Conservation (phyloP, 495 filamentous ascomycete species). For the Annulohypoxylon moriforme region DNA sequence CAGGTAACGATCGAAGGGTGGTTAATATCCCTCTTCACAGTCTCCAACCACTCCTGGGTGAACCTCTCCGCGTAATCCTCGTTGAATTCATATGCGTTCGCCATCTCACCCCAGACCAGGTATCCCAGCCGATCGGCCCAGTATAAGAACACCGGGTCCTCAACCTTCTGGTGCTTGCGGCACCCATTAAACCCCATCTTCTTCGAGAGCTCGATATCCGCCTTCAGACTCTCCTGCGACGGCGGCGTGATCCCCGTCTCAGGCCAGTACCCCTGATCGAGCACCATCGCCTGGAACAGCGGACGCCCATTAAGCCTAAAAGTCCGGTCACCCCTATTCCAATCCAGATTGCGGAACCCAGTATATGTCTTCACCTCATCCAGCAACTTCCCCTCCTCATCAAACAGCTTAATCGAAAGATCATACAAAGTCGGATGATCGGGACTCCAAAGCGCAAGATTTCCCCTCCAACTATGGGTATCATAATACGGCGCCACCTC, state of each 20-base stretch:
- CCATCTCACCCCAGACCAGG: slow-evolving; percentile 54
- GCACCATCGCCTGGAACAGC: slow-evolving; percentile 66
- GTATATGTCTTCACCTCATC: slow-evolving; percentile 67
- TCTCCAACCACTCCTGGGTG: slow-evolving; percentile 66
- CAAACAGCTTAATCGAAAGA: slow-evolving; percentile 56
- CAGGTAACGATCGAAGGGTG: slow-evolving; percentile 70
- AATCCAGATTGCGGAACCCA: slow-evolving; percentile 68
- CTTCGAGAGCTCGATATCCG: slow-evolving; percentile 66
- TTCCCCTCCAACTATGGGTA: slow-evolving; percentile 44
- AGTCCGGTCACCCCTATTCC: slow-evolving; percentile 61
- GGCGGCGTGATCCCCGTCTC: slow-evolving; percentile 68
- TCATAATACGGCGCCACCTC: slow-evolving; percentile 35
- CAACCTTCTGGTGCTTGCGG: slow-evolving; percentile 65
- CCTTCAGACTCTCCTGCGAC: slow-evolving; percentile 62
- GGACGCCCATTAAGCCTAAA: slow-evolving; percentile 68
- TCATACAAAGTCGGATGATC: slow-evolving; percentile 68
- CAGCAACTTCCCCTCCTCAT: slow-evolving; percentile 51
- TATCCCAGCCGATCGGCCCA: slow-evolving; percentile 52
- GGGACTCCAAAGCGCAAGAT: slow-evolving; percentile 64
- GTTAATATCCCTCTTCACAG: slow-evolving; percentile 68
- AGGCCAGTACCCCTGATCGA: slow-evolving; percentile 73
- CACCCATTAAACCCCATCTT: slow-evolving; percentile 69
- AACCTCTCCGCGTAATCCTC: slow-evolving; percentile 64
- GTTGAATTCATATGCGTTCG: slow-evolving; percentile 60
- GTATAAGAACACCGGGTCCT: slow-evolving; percentile 52